These are phyloP conservation scores for Aeminium ludgeri DNA, from an alignment of 495 filamentous ascomycete species.

Conservation along the genomic window DNA sequence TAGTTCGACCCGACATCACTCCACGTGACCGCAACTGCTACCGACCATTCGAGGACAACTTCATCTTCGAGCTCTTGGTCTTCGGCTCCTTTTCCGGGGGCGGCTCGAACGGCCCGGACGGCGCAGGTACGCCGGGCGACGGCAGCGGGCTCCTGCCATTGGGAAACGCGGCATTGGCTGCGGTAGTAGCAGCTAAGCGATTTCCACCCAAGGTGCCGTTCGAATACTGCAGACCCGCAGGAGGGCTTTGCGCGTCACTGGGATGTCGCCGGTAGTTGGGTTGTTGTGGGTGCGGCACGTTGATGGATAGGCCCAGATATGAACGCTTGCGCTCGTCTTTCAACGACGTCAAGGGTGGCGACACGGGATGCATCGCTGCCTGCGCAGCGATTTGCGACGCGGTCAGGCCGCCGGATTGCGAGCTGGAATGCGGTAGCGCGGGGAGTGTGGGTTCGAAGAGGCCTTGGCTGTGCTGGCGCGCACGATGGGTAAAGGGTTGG, in stretches of 20 bases:
- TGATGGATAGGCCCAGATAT: conserved; percentile 20
- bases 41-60: conserved; percentile 84
- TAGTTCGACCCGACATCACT: no score
- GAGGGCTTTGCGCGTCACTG: conserved; percentile 31
- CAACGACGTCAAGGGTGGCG: conserved; percentile 4
- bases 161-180: conserved; percentile 77
- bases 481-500: conserved; percentile 20
- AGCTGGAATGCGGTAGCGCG: conserved; percentile 52
- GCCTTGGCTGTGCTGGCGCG: conserved; percentile 60
- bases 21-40: no score
- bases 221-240: conserved; percentile 27
- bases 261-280: conserved; percentile 17
- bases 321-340: conserved; percentile 48
- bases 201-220: conserved; percentile 54
- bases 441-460: conserved; percentile 79
- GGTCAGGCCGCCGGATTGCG: conserved; percentile 34
- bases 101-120: conserved; percentile 6
- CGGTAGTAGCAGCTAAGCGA: conserved; percentile 55
- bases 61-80: conserved; percentile 70
- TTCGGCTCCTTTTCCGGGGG: conserved; percentile 44
- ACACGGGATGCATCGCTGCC: conserved; percentile 55
- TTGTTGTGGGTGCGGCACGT: conserved; percentile 36
- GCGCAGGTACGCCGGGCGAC: conserved; percentile 16
- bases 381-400: conserved; percentile 85
- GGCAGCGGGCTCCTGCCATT: conserved; percentile 31